A percentile compares a stretch with the other conserved stretches of the same genome.
Evolutionary conservation across 2,329 filamentous ascomycete genomes (phyloP).

Genomic region (Drechslerella dactyloides): DNA sequence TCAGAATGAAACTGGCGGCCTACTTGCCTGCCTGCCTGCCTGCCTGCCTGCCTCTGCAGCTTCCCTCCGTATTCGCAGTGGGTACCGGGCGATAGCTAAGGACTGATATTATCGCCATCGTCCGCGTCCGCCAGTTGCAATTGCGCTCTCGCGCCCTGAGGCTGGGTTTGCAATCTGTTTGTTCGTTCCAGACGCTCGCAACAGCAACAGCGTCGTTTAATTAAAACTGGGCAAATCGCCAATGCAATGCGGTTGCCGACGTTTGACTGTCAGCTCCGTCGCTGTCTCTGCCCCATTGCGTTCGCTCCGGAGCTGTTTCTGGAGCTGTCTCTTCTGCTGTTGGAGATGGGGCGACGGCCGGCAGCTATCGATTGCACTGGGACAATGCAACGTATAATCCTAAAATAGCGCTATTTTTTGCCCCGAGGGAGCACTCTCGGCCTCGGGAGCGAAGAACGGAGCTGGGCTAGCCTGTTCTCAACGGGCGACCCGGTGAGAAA

Average conservation of each 20-base stretch:
- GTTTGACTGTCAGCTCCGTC: too few relatives aligned
- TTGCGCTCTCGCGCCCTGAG: neutral
- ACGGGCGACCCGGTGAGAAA: neutral
- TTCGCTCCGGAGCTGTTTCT: conserved; percentile 9
- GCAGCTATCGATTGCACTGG: conserved; percentile 37
- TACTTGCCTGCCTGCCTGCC: neutral
- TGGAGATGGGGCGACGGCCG: conserved; percentile 24
- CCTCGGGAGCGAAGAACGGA: conserved; percentile 2
- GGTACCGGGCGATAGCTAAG: too few relatives aligned
- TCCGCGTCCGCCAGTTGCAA: neutral
- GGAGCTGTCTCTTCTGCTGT: conserved; percentile 13
- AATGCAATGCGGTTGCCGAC: too few relatives aligned
- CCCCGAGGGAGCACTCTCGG: neutral
- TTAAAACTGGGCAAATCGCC: neutral
- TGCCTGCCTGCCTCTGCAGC: too few relatives aligned
- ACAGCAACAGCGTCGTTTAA: neutral
- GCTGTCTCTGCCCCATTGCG: too few relatives aligned
- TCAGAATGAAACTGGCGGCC: neutral
- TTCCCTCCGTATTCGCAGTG: too few relatives aligned
- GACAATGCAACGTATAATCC: conserved; percentile 37
- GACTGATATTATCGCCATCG: too few relatives aligned
- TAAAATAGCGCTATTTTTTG: conserved; percentile 43
- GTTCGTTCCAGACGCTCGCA: neutral
- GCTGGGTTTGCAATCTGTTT: neutral
- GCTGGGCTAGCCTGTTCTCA: conserved; percentile 13